phyloP scores from a whole-genome alignment of 108 stramenopile genomes.

The Nitzschia sp. region DNA sequence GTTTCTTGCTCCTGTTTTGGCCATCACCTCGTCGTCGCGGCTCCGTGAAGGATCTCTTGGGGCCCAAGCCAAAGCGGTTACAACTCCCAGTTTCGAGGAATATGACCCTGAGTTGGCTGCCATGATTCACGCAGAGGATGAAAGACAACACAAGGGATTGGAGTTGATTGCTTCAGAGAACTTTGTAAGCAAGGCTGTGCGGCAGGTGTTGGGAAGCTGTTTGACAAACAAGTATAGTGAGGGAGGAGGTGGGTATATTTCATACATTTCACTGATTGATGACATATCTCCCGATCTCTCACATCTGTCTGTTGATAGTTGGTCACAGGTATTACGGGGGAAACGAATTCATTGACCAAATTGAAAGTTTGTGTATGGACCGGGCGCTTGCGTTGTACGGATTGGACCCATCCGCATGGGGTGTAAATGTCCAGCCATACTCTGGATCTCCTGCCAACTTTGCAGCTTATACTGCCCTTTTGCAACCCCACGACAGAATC shows the following conservation, averaged over 20 bases:
- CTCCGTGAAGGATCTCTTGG: no score
- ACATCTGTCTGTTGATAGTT: constrained; percentile 39
- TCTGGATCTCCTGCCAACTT: constrained; percentile 99
- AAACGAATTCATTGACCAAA: constrained; percentile 91
- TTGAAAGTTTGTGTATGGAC: constrained; percentile 92
- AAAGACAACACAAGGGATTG: constrained; percentile 85
- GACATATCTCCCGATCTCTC: not conserved
- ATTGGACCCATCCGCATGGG: constrained; percentile 89
- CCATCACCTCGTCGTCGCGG: no score
- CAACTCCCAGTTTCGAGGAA: constrained; percentile 6
- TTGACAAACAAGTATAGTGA: constrained; percentile 99
- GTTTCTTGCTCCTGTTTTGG: no score
- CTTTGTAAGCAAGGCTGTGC: constrained; percentile 93
- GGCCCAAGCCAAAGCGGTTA: not conserved
- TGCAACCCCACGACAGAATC: constrained; percentile 98
- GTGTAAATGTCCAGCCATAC: constrained; percentile 96
- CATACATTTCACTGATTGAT: not conserved
- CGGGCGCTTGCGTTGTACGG: constrained; percentile 90
- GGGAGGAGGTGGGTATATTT: constrained; percentile 68
- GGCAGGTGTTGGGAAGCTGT: constrained; percentile 93
- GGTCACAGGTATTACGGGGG: constrained; percentile 99
- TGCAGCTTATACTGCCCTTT: constrained; percentile 95
- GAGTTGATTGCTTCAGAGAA: constrained; percentile 99
- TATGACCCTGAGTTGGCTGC: constrained; percentile 74
- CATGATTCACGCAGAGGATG: constrained; percentile 77